Evolutionary conservation across 2,329 filamentous ascomycete species (phyloP).

Genomic region (Trichoderma afroharzianum): DNA sequence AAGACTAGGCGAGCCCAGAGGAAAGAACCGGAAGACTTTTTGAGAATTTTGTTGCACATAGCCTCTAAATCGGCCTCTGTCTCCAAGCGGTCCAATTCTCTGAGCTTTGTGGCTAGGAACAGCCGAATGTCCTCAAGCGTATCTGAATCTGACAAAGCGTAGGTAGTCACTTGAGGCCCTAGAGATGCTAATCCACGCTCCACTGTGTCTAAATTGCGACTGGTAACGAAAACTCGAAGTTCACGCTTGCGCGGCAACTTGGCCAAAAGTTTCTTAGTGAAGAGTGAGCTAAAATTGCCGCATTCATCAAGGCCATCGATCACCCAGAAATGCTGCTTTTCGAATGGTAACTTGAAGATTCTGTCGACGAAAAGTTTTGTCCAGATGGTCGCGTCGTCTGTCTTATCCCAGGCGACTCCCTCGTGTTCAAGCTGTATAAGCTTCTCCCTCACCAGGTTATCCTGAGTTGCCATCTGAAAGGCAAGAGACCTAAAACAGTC

Average conservation of each 20-base stretch:
- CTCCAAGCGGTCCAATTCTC: background rate
- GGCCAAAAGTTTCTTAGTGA: background rate
- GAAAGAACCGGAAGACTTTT: constrained; percentile 11
- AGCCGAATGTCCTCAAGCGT: background rate
- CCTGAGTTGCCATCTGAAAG: constrained; percentile 7
- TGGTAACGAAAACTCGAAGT: constrained; percentile 3
- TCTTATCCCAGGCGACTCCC: background rate
- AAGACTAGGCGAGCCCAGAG: constrained; percentile 7
- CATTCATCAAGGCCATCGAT: constrained; percentile 6
- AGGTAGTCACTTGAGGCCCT: background rate
- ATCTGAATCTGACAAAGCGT: background rate
- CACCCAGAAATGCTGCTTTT: background rate
- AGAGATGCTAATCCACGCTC: background rate
- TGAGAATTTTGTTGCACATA: constrained; percentile 2
- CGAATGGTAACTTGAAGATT: background rate
- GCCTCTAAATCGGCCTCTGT: background rate
- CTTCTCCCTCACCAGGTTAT: background rate
- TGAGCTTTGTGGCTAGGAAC: background rate
- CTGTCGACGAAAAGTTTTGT: constrained; percentile 11
- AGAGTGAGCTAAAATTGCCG: background rate
- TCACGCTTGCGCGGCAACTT: background rate
- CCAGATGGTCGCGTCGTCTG: background rate
- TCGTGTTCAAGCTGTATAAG: background rate
- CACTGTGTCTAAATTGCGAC: background rate
- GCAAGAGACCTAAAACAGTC: background rate